Percentiles rank a stretch among this genome's conserved stretches.
These are phyloP conservation scores for Voacanga thouarsii DNA, from an alignment of 257 asterid species.

Conservation along the genomic window DNA sequence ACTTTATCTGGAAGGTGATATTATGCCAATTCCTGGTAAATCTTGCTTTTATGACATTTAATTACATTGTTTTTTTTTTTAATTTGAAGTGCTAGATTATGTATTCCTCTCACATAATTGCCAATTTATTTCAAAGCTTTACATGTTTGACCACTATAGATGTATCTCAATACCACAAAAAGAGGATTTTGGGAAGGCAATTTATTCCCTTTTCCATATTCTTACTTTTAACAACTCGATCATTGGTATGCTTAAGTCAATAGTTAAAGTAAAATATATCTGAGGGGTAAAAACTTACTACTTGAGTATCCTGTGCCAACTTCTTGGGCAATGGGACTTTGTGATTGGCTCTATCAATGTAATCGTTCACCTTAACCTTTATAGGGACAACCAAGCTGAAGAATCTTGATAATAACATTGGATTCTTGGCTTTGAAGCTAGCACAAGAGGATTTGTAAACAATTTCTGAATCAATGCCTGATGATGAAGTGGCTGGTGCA, in stretches of 20 bases:
- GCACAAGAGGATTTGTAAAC: conserved; percentile 34
- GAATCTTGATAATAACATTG: conserved; percentile 37
- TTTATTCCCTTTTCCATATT: too few species aligned
- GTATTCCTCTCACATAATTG: too few species aligned
- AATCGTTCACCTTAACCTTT: background rate
- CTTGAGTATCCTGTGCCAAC: background rate
- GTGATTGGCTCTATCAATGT: background rate
- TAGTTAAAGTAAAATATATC: background rate
- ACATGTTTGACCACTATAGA: background rate
- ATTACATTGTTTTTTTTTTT: too few species aligned
- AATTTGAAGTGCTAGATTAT: too few species aligned
- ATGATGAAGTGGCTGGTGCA: conserved; percentile 36
- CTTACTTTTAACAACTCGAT: too few species aligned
- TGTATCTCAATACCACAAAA: background rate
- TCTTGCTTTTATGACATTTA: too few species aligned
- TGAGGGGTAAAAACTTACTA: background rate
- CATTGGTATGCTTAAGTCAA: too few species aligned
- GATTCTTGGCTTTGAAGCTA: conserved; percentile 36
- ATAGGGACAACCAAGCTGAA: conserved; percentile 37
- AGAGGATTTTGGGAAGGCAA: background rate
- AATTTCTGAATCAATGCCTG: conserved; percentile 32
- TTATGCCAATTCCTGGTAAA: conserved; percentile 53
- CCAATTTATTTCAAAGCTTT: background rate
- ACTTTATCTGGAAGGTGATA: conserved; percentile 39
- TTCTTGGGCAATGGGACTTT: background rate